A percentile compares a stretch with the other conserved stretches of the same genome.
phyloP scores from a whole-genome alignment of 441 rosid genomes.

The Pelargonium cotyledonis region DNA sequence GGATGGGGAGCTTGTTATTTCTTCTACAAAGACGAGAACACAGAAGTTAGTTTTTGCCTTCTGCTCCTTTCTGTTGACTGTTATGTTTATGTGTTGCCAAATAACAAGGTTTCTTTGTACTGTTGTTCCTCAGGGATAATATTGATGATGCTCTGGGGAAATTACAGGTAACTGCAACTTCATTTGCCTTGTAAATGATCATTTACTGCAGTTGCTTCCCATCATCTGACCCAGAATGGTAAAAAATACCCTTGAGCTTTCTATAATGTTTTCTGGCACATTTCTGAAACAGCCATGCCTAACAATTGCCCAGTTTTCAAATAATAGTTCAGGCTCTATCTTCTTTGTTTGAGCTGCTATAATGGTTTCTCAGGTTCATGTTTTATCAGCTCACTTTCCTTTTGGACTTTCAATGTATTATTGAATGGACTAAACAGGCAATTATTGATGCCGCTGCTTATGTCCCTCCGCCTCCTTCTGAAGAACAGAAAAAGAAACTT shows the following conservation, averaged over 20 bases:
- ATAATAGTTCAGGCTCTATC: neutral
- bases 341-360: neutral
- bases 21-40: constrained; percentile 90
- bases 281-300: neutral
- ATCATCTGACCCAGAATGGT: neutral
- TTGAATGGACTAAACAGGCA: constrained; percentile 38
- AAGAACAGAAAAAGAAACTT: constrained; percentile 92
- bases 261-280: neutral
- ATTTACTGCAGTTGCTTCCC: neutral
- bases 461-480: constrained; percentile 95
- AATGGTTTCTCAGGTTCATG: neutral
- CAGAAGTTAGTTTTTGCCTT: constrained; percentile 51
- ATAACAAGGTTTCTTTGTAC: constrained; percentile 18
- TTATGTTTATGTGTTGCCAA: constrained; percentile 13
- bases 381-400: neutral
- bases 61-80: neutral
- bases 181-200: constrained; percentile 9
- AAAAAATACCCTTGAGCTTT: neutral
- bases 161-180: constrained; percentile 53
- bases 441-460: constrained; percentile 82
- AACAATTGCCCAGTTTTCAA: neutral
- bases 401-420: neutral
- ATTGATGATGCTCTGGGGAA: constrained; percentile 81
- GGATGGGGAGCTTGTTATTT: constrained; percentile 89
- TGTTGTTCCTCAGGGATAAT: constrained; percentile 61